Base-by-base conservation (phyloP, 495 filamentous ascomycete species). In the Penicillium paradoxum region DNA sequence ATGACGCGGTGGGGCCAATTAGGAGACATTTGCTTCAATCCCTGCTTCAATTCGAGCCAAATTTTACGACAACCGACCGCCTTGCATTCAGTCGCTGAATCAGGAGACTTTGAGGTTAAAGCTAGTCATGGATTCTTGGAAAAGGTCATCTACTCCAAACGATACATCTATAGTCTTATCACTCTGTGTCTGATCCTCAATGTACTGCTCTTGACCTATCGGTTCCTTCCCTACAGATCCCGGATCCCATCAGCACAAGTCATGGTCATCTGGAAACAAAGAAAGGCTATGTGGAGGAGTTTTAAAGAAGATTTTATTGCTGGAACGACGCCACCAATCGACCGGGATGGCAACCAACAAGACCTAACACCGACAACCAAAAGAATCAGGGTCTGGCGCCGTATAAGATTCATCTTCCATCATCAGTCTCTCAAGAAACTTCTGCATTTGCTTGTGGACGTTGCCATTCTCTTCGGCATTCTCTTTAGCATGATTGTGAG, bases 121-220 rank as follows among this genome's bases (percentile, higher is more conserved):
- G 0, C 38, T 51, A 15, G 49, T 48, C n/a, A 47, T 29, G 39
- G 36, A 0, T 58, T 68, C 11, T 63, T 60, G 58, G 32, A 57
- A 0, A 62, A 44, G 10, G 34, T 67, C 1, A 34, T 63, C 2
- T 69, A 71, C 30, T 69, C 66, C 0, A 57, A 57, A 19, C 49
- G 64, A 3, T 71, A 71, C 21, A 69, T 71, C 22, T 71, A 71
- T 53, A 64, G 59, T n/a, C 45, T 71, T 15, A 63, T 69, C 27
- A 59, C 55, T 5, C 36, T 71, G 0, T 63, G 55, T 13, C 45
- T 68, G 11, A 36, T 63, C 3, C 36, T 70, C 10, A 70, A 70
- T 21, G 32, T 54, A n/a, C 18, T 63, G 0, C 57, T 63, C 21
- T 41, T 70, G 46, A 45, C 54, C 0, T 65, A 62, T 45, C 57